Conservation (phyloP, 176 grass and related monocot genomes). For the Avena insularis region DNA sequence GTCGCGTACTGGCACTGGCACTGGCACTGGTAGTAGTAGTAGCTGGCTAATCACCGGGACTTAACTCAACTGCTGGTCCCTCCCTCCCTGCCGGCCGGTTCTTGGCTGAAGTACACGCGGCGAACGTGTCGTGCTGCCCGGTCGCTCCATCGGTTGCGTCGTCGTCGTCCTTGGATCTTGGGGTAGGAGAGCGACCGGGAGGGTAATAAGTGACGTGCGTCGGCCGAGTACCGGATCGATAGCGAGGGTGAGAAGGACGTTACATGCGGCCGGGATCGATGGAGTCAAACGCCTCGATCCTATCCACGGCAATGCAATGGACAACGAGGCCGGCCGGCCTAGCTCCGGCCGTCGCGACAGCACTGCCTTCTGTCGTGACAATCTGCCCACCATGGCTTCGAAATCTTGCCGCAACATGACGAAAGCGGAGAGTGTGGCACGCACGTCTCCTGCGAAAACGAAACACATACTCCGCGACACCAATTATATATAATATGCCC, state of each 20-base stretch:
- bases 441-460: no score
- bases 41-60: no score
- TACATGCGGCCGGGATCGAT: not conserved
- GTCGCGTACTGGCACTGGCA: no score
- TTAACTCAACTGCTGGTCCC: no score
- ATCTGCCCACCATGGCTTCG: no score
- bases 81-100: not conserved
- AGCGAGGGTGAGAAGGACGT: not conserved
- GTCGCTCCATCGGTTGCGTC: not conserved
- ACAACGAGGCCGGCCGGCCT: not conserved
- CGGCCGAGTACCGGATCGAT: not conserved
- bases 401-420: no score
- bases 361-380: no score
- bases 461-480: no score
- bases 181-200: not conserved
- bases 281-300: not conserved
- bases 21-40: no score
- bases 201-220: not conserved
- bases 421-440: no score
- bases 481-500: no score
- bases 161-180: slow-evolving; percentile 10
- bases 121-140: not conserved
- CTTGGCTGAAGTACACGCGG: not conserved
- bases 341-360: no score
- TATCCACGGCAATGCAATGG: not conserved